phyloP scores from a whole-genome alignment of 116 monocot species.

The Trichopus zeylanicus region DNA sequence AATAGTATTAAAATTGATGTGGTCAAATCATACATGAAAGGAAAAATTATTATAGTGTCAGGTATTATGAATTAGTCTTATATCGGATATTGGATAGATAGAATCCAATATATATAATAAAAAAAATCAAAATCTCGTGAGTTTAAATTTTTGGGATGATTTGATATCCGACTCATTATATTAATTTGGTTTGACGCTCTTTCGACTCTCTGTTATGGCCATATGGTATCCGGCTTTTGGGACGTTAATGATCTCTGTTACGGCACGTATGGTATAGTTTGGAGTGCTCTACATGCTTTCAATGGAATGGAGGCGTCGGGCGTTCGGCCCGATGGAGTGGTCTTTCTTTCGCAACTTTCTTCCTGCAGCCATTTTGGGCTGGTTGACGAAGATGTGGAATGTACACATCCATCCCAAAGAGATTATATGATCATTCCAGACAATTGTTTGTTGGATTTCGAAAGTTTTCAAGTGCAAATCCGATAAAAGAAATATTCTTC shows the following conservation, averaged over 20 bases:
- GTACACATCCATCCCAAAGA: slow-evolving; percentile 22
- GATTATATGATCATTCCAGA: slow-evolving; percentile 21
- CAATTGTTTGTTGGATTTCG: slow-evolving; percentile 35
- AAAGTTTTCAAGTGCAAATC: slow-evolving; percentile 21
- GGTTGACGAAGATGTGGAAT: slow-evolving; percentile 25
- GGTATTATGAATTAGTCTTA: too few species aligned
- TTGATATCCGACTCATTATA: too few species aligned
- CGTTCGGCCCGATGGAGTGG: slow-evolving; percentile 24
- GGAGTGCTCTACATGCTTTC: slow-evolving; percentile 25
- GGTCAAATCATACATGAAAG: too few species aligned
- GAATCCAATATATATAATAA: too few species aligned
- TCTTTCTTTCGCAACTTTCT: slow-evolving; percentile 32
- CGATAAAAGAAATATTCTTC: slow-evolving; percentile 20
- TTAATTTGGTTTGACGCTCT: slow-evolving; percentile 6
- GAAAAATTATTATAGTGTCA: too few species aligned
- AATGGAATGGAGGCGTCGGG: slow-evolving; percentile 22
- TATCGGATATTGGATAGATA: too few species aligned
- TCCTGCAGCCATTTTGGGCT: slow-evolving; percentile 44
- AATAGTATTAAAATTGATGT: too few species aligned
- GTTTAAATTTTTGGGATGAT: too few species aligned
- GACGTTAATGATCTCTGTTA: slow-evolving; percentile 33
- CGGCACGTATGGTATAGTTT: slow-evolving; percentile 22
- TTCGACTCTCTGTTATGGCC: slow-evolving; percentile 17
- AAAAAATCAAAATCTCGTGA: too few species aligned
- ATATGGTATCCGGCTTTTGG: slow-evolving; percentile 21